Evolutionary conservation across 2,329 filamentous ascomycete species (phyloP), one percentile per base, ranked within the genome.

Genomic region (Pseudogymnoascus sp.): DNA sequence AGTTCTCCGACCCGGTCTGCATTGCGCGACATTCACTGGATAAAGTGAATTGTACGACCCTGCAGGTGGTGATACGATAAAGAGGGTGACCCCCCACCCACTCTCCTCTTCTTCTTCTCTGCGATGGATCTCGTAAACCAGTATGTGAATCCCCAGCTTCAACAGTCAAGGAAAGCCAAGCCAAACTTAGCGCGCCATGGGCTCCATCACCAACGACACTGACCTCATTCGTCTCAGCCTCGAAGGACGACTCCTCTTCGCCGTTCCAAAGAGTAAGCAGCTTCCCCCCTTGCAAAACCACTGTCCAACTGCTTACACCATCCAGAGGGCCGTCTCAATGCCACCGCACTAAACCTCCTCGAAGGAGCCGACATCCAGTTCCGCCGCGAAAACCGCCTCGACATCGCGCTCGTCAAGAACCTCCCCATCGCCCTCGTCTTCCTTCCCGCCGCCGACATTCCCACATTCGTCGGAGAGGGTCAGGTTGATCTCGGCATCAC

Each of bases 401-500:
- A 99, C 76, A 97, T 99, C 73, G 95, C 95, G 14, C 88, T 99
- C 25, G 95, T 97, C 74, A 96, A 97, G 82, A 99, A 99, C 78
- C 86, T 95, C 28, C 91, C 90, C 37, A 91, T 99, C 71, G 95
- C 95, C 14, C 89, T 99, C 65, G 88, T 99, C 73, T 99, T 99
- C 81, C 89, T 99, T 25, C 95, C 95, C 31, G 95, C 93, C 38
- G 93, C 92, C 69, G 95, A 99, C 75, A 99, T 99, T 73, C 95
- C 95, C 4, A 96, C 92, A 40, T 97, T 97, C 73, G 93, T 99
- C 59, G 93, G 93, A 63, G 93, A 97, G 78, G 95, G 95, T 64
- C 88, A 88, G 66, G 91, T 96, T 59, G 93, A 96, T 73, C 82
- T 99, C 14, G 95, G 95, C 66, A 99, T 99, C 74, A 97, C 95